Conservation (phyloP, 2,329 filamentous ascomycete genomes). For the Diaporthe sp. region DNA sequence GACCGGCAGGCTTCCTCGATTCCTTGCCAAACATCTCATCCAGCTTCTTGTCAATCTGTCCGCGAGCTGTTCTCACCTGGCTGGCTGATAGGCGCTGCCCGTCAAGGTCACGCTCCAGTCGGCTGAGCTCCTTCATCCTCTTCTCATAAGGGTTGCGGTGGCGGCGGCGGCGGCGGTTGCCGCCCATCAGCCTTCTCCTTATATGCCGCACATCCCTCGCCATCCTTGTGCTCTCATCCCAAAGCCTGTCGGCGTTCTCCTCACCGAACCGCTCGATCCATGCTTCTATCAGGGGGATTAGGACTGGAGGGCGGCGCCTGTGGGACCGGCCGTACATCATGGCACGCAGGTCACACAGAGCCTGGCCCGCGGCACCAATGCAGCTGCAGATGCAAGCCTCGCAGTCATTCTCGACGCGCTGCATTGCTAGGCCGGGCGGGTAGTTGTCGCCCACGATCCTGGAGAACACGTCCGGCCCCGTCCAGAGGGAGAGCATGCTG, state of each 20-base stretch:
- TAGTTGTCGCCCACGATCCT: conserved; percentile 38
- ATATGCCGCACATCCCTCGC: conserved; percentile 29
- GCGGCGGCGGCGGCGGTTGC: background rate
- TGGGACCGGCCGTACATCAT: conserved; percentile 55
- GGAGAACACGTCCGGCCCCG: conserved; percentile 38
- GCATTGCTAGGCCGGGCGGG: conserved; percentile 41
- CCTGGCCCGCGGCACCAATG: conserved; percentile 57
- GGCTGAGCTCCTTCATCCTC: conserved; percentile 24
- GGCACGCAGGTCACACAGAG: conserved; percentile 60
- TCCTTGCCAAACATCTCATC: conserved; percentile 30
- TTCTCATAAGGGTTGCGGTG: conserved; percentile 2
- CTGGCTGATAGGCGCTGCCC: conserved; percentile 7
- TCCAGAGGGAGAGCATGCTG: conserved; percentile 31
- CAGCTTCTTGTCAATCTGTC: conserved; percentile 32
- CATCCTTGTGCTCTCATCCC: conserved; percentile 27
- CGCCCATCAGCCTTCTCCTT: conserved; percentile 4
- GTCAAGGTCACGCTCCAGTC: background rate
- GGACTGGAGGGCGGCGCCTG: conserved; percentile 46
- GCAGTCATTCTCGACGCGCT: conserved; percentile 54
- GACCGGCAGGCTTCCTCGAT: background rate
- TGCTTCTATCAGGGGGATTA: conserved; percentile 56
- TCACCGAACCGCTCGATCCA: conserved; percentile 55
- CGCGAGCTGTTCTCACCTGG: background rate
- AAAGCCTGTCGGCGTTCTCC: conserved; percentile 23
- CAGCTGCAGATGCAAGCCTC: conserved; percentile 66